phyloP scores from a whole-genome alignment of 1,284 basidiomycete genomes.

The Cryptococcus sp. region DNA sequence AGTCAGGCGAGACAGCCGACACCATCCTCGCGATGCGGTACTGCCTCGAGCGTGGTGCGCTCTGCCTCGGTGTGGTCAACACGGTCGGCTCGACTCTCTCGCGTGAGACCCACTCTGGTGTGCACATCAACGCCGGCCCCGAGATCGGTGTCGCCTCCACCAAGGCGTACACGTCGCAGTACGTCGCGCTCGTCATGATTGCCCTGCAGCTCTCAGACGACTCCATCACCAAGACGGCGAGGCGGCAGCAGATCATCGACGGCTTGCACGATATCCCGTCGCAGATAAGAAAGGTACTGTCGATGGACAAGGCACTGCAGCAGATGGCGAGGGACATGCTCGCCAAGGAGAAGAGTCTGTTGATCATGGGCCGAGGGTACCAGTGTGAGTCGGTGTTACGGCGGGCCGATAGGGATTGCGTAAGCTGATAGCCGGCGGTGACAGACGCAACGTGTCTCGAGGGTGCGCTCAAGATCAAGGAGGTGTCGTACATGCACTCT shows the following conservation, averaged over 20 bases:
- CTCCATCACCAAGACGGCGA: slow-evolving; percentile 84
- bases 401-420: no score
- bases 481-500: slow-evolving; percentile 88
- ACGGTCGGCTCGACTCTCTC: slow-evolving; percentile 98
- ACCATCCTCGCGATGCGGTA: slow-evolving; percentile 95
- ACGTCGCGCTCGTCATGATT: slow-evolving; percentile 97
- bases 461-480: slow-evolving; percentile 99
- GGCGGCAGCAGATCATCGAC: slow-evolving; percentile 90
- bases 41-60: slow-evolving; percentile 92
- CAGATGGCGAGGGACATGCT: slow-evolving; percentile 75
- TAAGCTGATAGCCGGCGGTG: neutral
- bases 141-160: slow-evolving; percentile 99
- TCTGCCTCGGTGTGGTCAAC: slow-evolving; percentile 94
- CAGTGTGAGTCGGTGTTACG: slow-evolving; percentile 60
- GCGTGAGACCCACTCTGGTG: slow-evolving; percentile 97
- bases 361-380: slow-evolving; percentile 98
- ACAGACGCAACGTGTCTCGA: slow-evolving; percentile 90
- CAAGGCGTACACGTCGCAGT: slow-evolving; percentile 99
- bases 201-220: slow-evolving; percentile 97
- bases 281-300: slow-evolving; percentile 85
- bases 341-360: slow-evolving; percentile 77
- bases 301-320: slow-evolving; percentile 74
- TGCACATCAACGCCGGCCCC: slow-evolving; percentile 97
- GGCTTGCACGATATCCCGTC: slow-evolving; percentile 84
- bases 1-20: slow-evolving; percentile 98